Base-by-base conservation (phyloP, 495 filamentous ascomycete species). In the Neurospora tetrasperma region DNA sequence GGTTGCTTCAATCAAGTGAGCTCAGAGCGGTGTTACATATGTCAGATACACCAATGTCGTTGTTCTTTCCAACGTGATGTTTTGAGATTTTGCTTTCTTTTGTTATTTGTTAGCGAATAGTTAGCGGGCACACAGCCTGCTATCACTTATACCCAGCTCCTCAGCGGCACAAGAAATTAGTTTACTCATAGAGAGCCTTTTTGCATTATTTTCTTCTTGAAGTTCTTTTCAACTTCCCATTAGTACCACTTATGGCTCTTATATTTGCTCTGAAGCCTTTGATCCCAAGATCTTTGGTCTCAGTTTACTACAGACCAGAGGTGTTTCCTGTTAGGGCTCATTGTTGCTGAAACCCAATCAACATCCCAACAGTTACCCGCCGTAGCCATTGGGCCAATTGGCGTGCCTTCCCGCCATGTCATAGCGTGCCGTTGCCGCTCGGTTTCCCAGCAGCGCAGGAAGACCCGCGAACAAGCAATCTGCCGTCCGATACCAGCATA, bases 231-330 rank as follows among this genome's bases (percentile, higher is more conserved):
- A 38, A 5, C 4, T 38, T 6, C 0, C 35, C 35, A 5, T 6
- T 38, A 31, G 27, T 5, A 5, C 3, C 5, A 38, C 5, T 35
- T 2, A 38, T 6, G 3, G 35, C 5, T 5, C 0, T 38, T 5
- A 6, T 0, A 5, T n/a, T n/a, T 44, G 7, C 14, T 43, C 14
- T 0, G 42, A 43, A 43, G 14, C 1, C 2, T 7, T 6, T 43
- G 0, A 18, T 0, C 8, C 2, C 0, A 4, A 12, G 23, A 7
- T 35, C 1, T 5, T 35, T 0, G 16, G 6, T 11, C 27, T 38
- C 9, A 3, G 7, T 31, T 2, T 1, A 16, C 6, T 1, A 2
- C 54, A 38, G 1, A 66, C 1, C 12, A 16, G 27, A 38, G 3
- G 54, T 66, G 27, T 14, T 66, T 35, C 7, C 2, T 66, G 27